These are phyloP conservation scores for Solanum sitiens DNA, from an alignment of 257 asterid species.

Conservation along the genomic window DNA sequence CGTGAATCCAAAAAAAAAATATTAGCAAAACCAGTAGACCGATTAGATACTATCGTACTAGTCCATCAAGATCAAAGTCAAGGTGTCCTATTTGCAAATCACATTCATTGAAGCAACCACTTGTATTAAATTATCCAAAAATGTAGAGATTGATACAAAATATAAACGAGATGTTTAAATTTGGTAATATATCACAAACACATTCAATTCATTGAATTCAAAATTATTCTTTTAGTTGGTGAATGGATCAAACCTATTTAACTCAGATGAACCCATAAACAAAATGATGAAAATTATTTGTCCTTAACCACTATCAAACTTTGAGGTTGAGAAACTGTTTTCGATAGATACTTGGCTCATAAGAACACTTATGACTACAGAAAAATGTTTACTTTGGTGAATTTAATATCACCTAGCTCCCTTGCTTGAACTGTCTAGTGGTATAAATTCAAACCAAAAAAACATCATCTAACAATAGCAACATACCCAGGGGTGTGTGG, in stretches of 20 bases:
- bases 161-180: neutral
- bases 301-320: too few species aligned
- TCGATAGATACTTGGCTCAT: neutral
- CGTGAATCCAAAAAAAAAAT: slow-evolving; percentile 51
- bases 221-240: too few species aligned
- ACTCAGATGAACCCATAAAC: too few species aligned
- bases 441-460: too few species aligned
- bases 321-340: too few species aligned
- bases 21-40: neutral
- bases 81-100: neutral
- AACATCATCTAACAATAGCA: neutral
- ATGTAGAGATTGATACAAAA: too few species aligned
- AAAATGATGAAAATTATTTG: too few species aligned
- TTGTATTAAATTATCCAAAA: too few species aligned
- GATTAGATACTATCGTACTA: neutral
- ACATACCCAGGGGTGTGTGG: neutral
- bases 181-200: too few species aligned
- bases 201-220: neutral
- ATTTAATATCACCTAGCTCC: too few species aligned
- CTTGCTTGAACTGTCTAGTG: too few species aligned
- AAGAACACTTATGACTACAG: too few species aligned
- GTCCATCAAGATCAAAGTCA: neutral
- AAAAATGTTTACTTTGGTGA: neutral
- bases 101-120: neutral
- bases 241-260: neutral